Percentiles rank a stretch among this genome's conserved stretches.
These are phyloP conservation scores for Argentina anserina DNA, from an alignment of 306 rosid species.

Conservation along the genomic window DNA sequence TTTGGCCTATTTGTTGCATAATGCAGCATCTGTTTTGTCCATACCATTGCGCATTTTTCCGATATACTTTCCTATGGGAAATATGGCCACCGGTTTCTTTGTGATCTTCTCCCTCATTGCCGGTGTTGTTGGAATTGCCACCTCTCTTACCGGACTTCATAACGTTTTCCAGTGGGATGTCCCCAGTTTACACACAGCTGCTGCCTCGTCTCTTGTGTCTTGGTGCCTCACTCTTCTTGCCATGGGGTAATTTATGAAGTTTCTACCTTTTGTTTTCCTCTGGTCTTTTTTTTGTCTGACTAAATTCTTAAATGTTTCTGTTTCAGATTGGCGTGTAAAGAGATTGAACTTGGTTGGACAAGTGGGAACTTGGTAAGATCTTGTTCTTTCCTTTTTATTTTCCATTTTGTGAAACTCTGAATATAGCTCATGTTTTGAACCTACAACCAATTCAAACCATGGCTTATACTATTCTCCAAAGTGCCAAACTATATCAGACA, in stretches of 20 bases:
- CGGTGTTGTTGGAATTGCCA: conserved; percentile 78
- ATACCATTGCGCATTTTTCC: conserved; percentile 69
- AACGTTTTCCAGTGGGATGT: conserved; percentile 50
- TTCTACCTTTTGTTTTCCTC: background rate
- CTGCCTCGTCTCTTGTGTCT: conserved; percentile 59
- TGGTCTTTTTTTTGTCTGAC: background rate
- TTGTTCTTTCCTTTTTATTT: background rate
- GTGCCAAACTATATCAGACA: too few species aligned
- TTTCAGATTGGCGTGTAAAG: conserved; percentile 87
- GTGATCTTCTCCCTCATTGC: conserved; percentile 68
- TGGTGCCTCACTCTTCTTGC: conserved; percentile 75
- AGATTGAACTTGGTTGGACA: conserved; percentile 81
- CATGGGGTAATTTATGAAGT: conserved; percentile 67
- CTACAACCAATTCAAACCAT: background rate
- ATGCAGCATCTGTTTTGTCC: conserved; percentile 65
- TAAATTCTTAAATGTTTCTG: background rate
- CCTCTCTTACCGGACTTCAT: conserved; percentile 63
- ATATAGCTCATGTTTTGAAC: background rate
- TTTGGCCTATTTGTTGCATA: background rate
- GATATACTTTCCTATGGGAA: conserved; percentile 79
- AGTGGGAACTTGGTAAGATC: conserved; percentile 62
- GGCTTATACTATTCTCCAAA: too few species aligned
- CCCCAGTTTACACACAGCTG: conserved; percentile 55
- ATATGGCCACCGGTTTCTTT: conserved; percentile 76
- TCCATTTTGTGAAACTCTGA: background rate